phyloP scores from a whole-genome alignment of 1,284 basidiomycete genomes.

The Moesziomyces aphidis region DNA sequence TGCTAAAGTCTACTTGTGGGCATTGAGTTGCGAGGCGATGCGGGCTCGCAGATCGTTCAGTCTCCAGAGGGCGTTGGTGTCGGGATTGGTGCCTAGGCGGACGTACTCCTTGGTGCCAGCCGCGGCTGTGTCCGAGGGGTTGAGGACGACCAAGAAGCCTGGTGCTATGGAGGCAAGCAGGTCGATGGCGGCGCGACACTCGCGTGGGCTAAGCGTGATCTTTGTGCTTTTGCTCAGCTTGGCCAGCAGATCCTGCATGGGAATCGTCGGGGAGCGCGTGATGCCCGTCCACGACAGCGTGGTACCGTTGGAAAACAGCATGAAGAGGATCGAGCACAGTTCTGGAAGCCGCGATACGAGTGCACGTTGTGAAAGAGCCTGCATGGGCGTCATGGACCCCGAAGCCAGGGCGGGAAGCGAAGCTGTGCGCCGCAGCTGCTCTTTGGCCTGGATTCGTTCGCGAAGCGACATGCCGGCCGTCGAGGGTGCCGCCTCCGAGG shows the following conservation, averaged over 20 bases:
- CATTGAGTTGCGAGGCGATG: slow-evolving; percentile 23
- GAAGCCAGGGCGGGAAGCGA: slow-evolving; percentile 21
- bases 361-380: slow-evolving; percentile 35
- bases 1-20: neutral
- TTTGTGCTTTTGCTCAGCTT: slow-evolving; percentile 42
- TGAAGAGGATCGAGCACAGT: slow-evolving; percentile 51
- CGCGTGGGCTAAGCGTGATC: slow-evolving; percentile 42
- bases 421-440: slow-evolving; percentile 35
- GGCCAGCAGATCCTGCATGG: slow-evolving; percentile 46
- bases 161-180: slow-evolving; percentile 37
- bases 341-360: slow-evolving; percentile 50
- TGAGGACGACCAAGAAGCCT: slow-evolving; percentile 49
- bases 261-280: slow-evolving; percentile 25
- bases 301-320: slow-evolving; percentile 53
- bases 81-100: slow-evolving; percentile 14
- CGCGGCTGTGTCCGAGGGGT: neutral
- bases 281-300: slow-evolving; percentile 29
- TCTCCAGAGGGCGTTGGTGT: slow-evolving; percentile 21
- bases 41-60: slow-evolving; percentile 19
- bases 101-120: slow-evolving; percentile 27
- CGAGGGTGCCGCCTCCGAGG: neutral
- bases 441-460: slow-evolving; percentile 55
- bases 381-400: slow-evolving; percentile 23
- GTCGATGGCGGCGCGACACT: slow-evolving; percentile 43
- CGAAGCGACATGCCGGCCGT: slow-evolving; percentile 27